Evolutionary conservation across 257 asterid genomes (phyloP).

Genomic region (Penstemon eatonii): DNA sequence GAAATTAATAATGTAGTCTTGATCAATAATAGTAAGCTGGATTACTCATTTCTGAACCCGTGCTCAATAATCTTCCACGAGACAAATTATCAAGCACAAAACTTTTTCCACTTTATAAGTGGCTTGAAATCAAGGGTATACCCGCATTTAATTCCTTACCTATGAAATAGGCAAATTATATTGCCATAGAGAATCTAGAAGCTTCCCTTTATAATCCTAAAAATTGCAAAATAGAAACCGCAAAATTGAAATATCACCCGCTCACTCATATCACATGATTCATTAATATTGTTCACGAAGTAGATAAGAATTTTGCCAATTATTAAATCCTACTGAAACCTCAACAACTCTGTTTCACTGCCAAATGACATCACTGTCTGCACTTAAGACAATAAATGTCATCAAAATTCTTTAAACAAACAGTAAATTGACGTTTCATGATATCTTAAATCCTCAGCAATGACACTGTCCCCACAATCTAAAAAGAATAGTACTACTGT

Average conservation of each 20-base stretch:
- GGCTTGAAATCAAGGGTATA: not conserved
- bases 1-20: too few relatives aligned
- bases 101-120: constrained; percentile 9
- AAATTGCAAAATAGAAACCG: not conserved
- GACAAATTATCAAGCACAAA: not conserved
- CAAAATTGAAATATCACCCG: not conserved
- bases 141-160: constrained; percentile 21
- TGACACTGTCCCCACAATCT: constrained; percentile 19
- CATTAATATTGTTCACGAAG: not conserved
- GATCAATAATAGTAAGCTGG: too few relatives aligned
- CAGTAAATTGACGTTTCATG: constrained; percentile 8
- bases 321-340: not conserved
- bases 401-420: constrained; percentile 28
- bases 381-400: constrained; percentile 25
- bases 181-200: not conserved
- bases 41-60: not conserved
- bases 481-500: constrained; percentile 14
- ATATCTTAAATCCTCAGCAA: constrained; percentile 10
- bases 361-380: constrained; percentile 28
- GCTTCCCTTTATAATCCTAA: not conserved
- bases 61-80: not conserved
- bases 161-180: constrained; percentile 7
- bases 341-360: constrained; percentile 2
- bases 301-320: too few relatives aligned
- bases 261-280: not conserved